phyloP scores from a whole-genome alignment of 306 rosid species.

The Medicago truncatula region DNA sequence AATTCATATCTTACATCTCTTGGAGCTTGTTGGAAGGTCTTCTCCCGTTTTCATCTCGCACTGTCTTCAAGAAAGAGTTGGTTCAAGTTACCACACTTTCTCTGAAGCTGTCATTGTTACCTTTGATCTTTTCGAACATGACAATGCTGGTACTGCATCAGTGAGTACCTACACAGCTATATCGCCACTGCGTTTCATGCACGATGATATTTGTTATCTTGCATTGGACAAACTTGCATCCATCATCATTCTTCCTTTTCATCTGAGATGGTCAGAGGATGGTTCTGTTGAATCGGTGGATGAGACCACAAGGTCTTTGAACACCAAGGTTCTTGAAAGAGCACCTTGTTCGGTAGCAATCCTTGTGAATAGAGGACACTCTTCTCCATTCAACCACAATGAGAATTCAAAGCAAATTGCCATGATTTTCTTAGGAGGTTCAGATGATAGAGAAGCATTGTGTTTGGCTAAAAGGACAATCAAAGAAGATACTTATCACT shows the following conservation, averaged over 20 bases:
- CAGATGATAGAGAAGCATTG: slow-evolving; percentile 28
- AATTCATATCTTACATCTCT: slow-evolving; percentile 11
- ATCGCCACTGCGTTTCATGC: not conserved
- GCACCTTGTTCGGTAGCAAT: slow-evolving; percentile 18
- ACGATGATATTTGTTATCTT: slow-evolving; percentile 9
- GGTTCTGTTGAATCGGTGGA: not conserved
- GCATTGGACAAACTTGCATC: slow-evolving; percentile 27
- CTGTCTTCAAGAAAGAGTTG: not conserved
- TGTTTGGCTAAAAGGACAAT: slow-evolving; percentile 10
- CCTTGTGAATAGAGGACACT: not conserved
- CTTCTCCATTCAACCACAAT: not conserved
- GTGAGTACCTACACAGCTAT: slow-evolving; percentile 8
- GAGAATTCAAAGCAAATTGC: not conserved
- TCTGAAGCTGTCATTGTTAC: slow-evolving; percentile 8
- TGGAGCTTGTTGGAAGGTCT: slow-evolving; percentile 16
- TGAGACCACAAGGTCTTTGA: not conserved
- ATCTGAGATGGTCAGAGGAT: not conserved
- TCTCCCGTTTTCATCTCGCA: slow-evolving; percentile 1
- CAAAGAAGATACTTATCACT: not conserved
- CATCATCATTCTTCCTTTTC: slow-evolving; percentile 24
- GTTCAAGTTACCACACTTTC: not conserved
- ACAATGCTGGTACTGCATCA: not conserved
- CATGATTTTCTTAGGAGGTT: slow-evolving; percentile 5
- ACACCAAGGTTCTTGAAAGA: slow-evolving; percentile 5
- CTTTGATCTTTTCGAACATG: slow-evolving; percentile 19